Evolutionary conservation across 2,329 filamentous ascomycete genomes (phyloP), one percentile per base, ranked within the genome.

Genomic region (Seiridium cupressi): DNA sequence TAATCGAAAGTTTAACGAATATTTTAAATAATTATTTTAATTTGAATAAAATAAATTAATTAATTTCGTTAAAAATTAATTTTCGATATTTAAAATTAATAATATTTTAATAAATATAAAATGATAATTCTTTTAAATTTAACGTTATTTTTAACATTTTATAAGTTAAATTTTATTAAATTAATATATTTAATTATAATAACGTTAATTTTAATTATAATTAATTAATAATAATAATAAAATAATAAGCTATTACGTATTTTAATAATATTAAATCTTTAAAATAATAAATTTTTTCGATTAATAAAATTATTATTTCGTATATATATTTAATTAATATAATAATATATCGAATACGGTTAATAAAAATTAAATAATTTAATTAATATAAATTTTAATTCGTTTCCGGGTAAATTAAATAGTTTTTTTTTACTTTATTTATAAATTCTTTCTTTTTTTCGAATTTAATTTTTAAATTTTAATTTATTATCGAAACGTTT

Each of bases 291-390:
- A 54, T 54, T 10, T 35, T 18, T 2, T 54, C 3, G 7, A 3
- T 11, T 54, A 54, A 36, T 54, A 54, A 54, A 13, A n/a, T 54
- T 4, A 4, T 36, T 5, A 54, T 54, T 36, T 36, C 35, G 32
- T 2, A 8, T 4, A 26, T 54, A 54, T 54, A 54, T 54, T 42
- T 54, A 4, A 35, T 54, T 54, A 54, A 54, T 13, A 54, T 26
- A n/a, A 6, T 26, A 36, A 54, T 54, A 10, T 13, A 11, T 13
- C 51, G 35, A 38, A 38, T 3, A 11, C 51, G 51, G n/a, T 54
- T 54, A 54, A 54, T 54, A 36, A 54, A 36, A 54, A 7, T 7
- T 54, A 36, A 54, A 34, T 40, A 40, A 36, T n/a, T 54, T 54
- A 54, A 54, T 54, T 38, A 36, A 13, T 40, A 36, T n/a, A n/a